Conservation (phyloP, 2,329 filamentous ascomycete genomes). For the Beauveria pseudobassiana region DNA sequence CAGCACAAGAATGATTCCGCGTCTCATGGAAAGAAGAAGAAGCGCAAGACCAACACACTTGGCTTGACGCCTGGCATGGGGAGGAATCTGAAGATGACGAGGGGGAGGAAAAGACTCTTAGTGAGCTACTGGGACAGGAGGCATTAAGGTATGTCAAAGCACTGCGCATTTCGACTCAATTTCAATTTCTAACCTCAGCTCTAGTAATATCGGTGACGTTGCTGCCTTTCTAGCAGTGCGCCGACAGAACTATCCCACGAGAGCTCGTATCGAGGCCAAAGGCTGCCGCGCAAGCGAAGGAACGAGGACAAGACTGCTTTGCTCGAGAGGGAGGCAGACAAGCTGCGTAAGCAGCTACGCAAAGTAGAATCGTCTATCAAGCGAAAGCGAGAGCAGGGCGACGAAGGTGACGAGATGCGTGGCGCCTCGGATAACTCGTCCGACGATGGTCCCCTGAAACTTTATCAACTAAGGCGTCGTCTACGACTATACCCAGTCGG, state of each 20-base stretch:
- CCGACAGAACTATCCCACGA: conserved; percentile 72
- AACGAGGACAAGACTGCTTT: conserved; percentile 56
- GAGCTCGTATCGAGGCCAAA: conserved; percentile 60
- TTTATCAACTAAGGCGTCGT: conserved; percentile 32
- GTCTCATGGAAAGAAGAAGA: conserved; percentile 57
- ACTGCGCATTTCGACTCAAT: no score
- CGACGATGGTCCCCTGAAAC: conserved; percentile 54
- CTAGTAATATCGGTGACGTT: conserved; percentile 52
- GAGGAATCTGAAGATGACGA: conserved; percentile 60
- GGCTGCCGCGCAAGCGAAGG: conserved; percentile 35
- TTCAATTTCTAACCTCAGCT: no score
- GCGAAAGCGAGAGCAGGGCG: conserved; percentile 59
- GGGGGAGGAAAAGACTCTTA: conserved; percentile 61
- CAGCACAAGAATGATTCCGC: conserved; percentile 30
- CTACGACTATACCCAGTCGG: conserved; percentile 23
- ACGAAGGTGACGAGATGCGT: conserved; percentile 60
- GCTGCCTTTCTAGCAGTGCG: conserved; percentile 75
- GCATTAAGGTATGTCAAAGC: conserved; percentile 38
- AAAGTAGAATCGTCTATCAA: conserved; percentile 65
- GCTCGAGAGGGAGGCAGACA: conserved; percentile 53
- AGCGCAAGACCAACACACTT: conserved; percentile 63
- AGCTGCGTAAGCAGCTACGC: conserved; percentile 55
- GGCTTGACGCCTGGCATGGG: conserved; percentile 60
- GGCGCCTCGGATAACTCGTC: conserved; percentile 44
- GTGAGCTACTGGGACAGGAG: conserved; percentile 47